A percentile compares a stretch with the other conserved stretches of the same genome.
Evolutionary conservation across 2,329 filamentous ascomycete genomes (phyloP).

Genomic region (Aspergillus phoenicis): DNA sequence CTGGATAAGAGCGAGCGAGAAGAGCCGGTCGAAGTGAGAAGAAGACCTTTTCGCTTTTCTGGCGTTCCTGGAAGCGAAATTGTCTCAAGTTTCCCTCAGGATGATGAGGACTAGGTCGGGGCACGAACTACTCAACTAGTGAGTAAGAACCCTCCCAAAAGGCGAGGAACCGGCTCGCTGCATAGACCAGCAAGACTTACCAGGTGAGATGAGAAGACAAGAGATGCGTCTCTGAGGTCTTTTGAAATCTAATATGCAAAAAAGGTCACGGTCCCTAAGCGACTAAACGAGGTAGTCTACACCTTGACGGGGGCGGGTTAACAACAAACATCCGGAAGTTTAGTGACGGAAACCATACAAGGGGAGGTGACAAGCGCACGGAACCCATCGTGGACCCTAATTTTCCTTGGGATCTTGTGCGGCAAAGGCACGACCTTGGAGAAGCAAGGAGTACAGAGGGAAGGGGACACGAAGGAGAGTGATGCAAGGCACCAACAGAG

Average conservation of each 20-base stretch:
- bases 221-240: slow-evolving; percentile 25
- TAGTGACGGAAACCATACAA: slow-evolving; percentile 24
- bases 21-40: slow-evolving; percentile 13
- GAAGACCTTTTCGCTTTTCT: slow-evolving; percentile 27
- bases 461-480: slow-evolving; percentile 30
- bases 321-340: slow-evolving; percentile 35
- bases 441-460: slow-evolving; percentile 36
- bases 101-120: slow-evolving; percentile 31
- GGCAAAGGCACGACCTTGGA: slow-evolving; percentile 30
- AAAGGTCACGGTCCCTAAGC: slow-evolving; percentile 21
- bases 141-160: slow-evolving; percentile 36
- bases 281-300: slow-evolving; percentile 27
- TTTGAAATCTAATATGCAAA: slow-evolving; percentile 35
- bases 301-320: slow-evolving; percentile 29
- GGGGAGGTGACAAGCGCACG: slow-evolving; percentile 30
- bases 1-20: slow-evolving; percentile 19
- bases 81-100: slow-evolving; percentile 21
- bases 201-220: slow-evolving; percentile 26
- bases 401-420: slow-evolving; percentile 30
- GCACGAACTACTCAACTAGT: slow-evolving; percentile 44
- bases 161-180: slow-evolving; percentile 30
- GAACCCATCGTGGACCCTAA: slow-evolving; percentile 24
- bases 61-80: slow-evolving; percentile 18
- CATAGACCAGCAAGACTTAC: slow-evolving; percentile 37
- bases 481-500: slow-evolving; percentile 40